These are phyloP conservation scores for Corchorus capsularis DNA, from an alignment of 345 rosid species.

Conservation along the genomic window DNA sequence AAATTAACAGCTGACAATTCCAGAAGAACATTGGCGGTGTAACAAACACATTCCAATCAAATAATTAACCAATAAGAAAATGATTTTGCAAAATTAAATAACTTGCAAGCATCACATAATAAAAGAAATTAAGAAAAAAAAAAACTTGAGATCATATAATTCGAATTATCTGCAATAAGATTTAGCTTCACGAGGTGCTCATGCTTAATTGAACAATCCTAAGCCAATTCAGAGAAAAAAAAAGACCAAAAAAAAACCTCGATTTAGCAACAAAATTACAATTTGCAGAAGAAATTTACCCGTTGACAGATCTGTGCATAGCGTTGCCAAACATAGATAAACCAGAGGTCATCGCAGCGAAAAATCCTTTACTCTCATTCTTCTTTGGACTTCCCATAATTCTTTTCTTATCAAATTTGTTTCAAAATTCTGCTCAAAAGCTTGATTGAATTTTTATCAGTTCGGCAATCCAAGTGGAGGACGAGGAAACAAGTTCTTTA, in stretches of 20 bases:
- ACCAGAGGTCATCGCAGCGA: conserved; percentile 68
- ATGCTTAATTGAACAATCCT: neutral
- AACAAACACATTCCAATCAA: neutral
- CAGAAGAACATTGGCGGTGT: neutral
- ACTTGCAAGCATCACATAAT: neutral
- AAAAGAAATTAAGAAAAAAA: neutral
- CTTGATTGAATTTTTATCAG: neutral
- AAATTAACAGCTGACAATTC: neutral
- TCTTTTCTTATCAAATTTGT: neutral
- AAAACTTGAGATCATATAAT: neutral
- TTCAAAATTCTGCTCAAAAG: neutral
- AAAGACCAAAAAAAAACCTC: neutral
- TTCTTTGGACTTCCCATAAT: conserved; percentile 56
- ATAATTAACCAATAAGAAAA: neutral
- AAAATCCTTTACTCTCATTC: conserved; percentile 57
- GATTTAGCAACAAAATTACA: neutral
- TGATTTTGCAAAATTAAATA: neutral
- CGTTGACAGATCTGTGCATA: conserved; percentile 72
- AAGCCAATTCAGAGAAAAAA: neutral
- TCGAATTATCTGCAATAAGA: neutral
- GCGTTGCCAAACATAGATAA: conserved; percentile 66
- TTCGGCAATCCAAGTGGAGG: neutral
- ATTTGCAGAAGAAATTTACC: conserved; percentile 29
- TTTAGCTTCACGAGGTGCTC: neutral
- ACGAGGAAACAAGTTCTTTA: neutral